Evolutionary conservation across 2,329 filamentous ascomycete genomes (phyloP).

Genomic region (Nothophoma quercina): DNA sequence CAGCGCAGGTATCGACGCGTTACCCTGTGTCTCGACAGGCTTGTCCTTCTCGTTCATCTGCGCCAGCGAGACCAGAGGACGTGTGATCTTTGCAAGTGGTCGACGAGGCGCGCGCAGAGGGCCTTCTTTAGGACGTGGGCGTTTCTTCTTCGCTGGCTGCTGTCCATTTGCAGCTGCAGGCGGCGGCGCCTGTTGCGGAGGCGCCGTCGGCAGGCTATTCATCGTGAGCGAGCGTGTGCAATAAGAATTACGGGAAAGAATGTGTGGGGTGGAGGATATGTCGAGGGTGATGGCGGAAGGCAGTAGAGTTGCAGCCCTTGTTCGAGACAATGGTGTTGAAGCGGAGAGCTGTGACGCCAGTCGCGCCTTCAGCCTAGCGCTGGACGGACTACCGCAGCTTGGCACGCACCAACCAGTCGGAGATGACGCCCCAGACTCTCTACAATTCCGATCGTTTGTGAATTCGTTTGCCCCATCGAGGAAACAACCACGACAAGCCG

Average conservation of each 20-base stretch:
- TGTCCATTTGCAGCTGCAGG: constrained; percentile 40
- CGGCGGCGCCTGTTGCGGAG: constrained; percentile 36
- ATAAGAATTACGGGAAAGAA: constrained; percentile 11
- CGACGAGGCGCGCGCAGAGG: constrained; percentile 46
- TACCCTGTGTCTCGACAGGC: constrained; percentile 19
- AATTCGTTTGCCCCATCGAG: not conserved
- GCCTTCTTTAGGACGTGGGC: constrained; percentile 45
- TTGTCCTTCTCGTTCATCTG: constrained; percentile 41
- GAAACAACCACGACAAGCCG: not conserved
- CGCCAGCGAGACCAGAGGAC: constrained; percentile 42
- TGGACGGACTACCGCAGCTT: constrained; percentile 15
- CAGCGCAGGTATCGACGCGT: constrained; percentile 30
- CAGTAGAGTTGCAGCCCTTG: constrained; percentile 5
- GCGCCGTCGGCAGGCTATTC: constrained; percentile 28
- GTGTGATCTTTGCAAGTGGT: constrained; percentile 45
- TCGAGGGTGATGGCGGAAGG: constrained; percentile 11
- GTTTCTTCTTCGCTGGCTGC: constrained; percentile 40
- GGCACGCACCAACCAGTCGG: not conserved
- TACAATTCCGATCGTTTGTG: not conserved
- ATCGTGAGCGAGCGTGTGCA: constrained; percentile 21
- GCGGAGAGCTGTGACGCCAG: constrained; percentile 16
- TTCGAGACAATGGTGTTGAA: constrained; percentile 15
- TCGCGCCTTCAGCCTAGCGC: constrained; percentile 12
- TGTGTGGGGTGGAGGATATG: constrained; percentile 1
- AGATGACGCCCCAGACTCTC: constrained; percentile 4